These are phyloP conservation scores for Pistacia vera DNA, from an alignment of 345 rosid genomes.

Conservation along the genomic window DNA sequence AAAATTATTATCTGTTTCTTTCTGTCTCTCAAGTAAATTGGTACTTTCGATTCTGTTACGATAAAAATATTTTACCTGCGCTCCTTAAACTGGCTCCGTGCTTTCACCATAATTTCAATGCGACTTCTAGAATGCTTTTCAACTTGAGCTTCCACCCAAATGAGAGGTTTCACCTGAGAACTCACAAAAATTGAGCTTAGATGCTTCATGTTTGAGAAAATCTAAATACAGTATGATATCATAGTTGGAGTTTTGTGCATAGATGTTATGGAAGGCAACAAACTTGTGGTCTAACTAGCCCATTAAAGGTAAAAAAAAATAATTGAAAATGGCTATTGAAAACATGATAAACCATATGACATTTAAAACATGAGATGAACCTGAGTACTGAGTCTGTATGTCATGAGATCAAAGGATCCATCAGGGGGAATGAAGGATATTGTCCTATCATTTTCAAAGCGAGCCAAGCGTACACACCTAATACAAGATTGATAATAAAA, in stretches of 20 bases:
- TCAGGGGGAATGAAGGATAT: slow-evolving; percentile 83
- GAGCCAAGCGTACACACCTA: slow-evolving; percentile 85
- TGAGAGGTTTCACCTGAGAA: slow-evolving; percentile 68
- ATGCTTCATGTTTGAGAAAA: neutral
- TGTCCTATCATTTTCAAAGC: slow-evolving; percentile 77
- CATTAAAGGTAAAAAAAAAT: neutral
- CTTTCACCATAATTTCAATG: slow-evolving; percentile 66
- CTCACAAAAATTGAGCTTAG: slow-evolving; percentile 11
- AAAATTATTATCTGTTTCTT: neutral
- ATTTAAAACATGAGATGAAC: slow-evolving; percentile 22
- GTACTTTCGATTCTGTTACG: neutral
- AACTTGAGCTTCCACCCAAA: slow-evolving; percentile 81
- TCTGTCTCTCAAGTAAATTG: neutral
- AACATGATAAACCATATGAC: neutral
- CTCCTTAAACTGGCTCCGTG: slow-evolving; percentile 74
- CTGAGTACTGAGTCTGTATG: slow-evolving; percentile 80
- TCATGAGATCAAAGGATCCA: slow-evolving; percentile 79
- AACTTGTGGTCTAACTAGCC: neutral
- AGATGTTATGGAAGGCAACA: neutral
- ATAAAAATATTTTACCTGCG: slow-evolving; percentile 49
- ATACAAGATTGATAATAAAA: neutral
- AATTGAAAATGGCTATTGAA: neutral
- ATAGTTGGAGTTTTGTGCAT: neutral
- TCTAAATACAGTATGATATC: neutral
- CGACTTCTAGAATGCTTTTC: slow-evolving; percentile 78